Base-by-base conservation (phyloP, 1,139 yeast species). In the Pneumocystis sp. region DNA sequence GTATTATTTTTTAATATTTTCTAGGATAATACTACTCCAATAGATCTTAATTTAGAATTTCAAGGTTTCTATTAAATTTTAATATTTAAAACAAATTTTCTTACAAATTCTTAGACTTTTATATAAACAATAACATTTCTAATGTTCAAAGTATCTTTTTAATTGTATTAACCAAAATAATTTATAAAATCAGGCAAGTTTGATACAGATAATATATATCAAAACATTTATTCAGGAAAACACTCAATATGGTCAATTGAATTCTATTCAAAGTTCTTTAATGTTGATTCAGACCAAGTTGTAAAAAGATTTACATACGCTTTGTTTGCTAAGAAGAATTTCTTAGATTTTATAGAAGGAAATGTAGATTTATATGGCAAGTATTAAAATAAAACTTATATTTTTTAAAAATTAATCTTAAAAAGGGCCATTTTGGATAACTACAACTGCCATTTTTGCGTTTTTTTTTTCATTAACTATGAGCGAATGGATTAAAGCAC, bases 361-460 rank as follows among this genome's bases (percentile, higher is more conserved):
- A 71, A 69, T 37, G 80, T 81, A 0, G 96, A 89, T 72, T 76
- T 89, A 64, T 89, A 50, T 50, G 57, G 57, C 25, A 50, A 25
- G 21, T 21, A 10, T 50, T 21, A 29, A 25, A 4, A 25, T 19
- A 50, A 50, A 15, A 3, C 17, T 12, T 25, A 44, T 6, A 1
- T 50, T 25, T 50, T 40, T 40, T 50, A 10, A 25, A 3, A 50
- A 21, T n/a, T 50, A 50, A 50, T 12, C n/a, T 25, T 15, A 44
- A 50, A 50, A 88, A 72, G 96, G 96, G 0, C 87, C 90, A 37
- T 78, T 88, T 61, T 89, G 96, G 96, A 84, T 89, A 62, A 86
- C 90, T 15, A 89, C 89, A 0, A 86, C 95, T 0, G 82, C 87
- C 65, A 83, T 87, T 0, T 84, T 87, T 69, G 78, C 85, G 60